Evolutionary conservation across 768 basidiomycete genomes (phyloP).

Genomic region (Rhizopogon vinicolor): DNA sequence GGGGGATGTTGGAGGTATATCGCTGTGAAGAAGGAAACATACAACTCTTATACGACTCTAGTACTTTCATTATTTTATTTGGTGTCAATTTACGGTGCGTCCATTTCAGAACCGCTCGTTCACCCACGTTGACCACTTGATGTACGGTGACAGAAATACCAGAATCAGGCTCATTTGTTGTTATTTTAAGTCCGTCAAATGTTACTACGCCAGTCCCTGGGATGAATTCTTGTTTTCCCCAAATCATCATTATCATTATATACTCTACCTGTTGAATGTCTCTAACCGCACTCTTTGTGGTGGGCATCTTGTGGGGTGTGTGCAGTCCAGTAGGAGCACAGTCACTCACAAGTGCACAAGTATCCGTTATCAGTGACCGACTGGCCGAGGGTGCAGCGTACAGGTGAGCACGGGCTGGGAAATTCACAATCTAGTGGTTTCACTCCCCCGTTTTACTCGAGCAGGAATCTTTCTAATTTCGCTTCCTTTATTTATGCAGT

Average conservation of each 20-base stretch:
- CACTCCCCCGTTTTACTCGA: background rate
- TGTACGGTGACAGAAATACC: too few relatives aligned
- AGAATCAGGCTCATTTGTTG: background rate
- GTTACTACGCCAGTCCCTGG: background rate
- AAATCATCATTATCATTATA: background rate
- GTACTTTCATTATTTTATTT: too few relatives aligned
- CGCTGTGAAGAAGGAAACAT: too few relatives aligned
- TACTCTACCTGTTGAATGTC: background rate
- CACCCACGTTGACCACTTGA: background rate
- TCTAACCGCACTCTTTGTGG: conserved; percentile 1
- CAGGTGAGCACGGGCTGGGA: conserved; percentile 26
- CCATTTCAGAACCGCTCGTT: too few relatives aligned
- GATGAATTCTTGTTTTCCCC: background rate
- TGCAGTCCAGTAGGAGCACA: conserved; percentile 22
- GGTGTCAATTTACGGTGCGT: too few relatives aligned
- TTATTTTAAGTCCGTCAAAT: conserved; percentile 3
- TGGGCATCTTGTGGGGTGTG: background rate
- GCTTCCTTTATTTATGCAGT: conserved; percentile 19
- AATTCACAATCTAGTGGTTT: background rate
- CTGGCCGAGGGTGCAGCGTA: conserved; percentile 38
- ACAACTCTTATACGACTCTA: too few relatives aligned
- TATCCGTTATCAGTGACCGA: conserved; percentile 30
- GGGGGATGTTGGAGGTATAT: too few relatives aligned
- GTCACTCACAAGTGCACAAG: conserved; percentile 29
- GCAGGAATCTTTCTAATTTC: background rate